A percentile compares a stretch with the other conserved stretches of the same genome.
Conservation (phyloP, 2,329 filamentous ascomycete species). For the Aspergillus japonicus region DNA sequence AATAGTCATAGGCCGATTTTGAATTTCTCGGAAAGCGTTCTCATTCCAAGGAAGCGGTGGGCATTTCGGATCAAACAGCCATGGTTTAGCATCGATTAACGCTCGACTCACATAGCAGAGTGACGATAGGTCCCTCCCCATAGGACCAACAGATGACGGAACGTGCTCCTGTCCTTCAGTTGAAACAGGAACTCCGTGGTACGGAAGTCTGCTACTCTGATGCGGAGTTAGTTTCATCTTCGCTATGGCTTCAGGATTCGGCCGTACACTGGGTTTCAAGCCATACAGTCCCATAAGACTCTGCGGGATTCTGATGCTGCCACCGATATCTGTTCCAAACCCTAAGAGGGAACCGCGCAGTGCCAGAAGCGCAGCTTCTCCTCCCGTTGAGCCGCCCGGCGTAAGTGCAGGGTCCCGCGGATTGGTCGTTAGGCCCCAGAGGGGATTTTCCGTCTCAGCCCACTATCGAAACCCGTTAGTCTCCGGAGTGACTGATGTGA, state of each 20-base stretch:
- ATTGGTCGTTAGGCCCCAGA: constrained; percentile 53
- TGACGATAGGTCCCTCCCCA: constrained; percentile 54
- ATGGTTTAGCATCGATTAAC: constrained; percentile 51
- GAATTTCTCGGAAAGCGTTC: constrained; percentile 41
- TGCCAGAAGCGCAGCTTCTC: constrained; percentile 44
- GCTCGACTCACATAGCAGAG: constrained; percentile 51
- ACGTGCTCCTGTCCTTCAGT: constrained; percentile 65
- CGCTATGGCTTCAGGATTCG: constrained; percentile 9
- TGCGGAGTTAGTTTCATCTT: background rate
- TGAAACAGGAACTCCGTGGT: constrained; percentile 58
- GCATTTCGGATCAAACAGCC: constrained; percentile 56
- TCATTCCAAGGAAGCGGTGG: constrained; percentile 56
- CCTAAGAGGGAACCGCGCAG: constrained; percentile 47
- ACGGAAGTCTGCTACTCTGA: constrained; percentile 58
- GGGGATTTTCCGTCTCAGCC: constrained; percentile 55
- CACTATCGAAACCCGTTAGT: constrained; percentile 36
- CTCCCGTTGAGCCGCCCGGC: constrained; percentile 50
- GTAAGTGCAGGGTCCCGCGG: constrained; percentile 46
- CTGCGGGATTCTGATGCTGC: constrained; percentile 51
- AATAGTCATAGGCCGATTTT: constrained; percentile 50
- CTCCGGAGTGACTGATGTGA: background rate
- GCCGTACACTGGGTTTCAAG: constrained; percentile 44
- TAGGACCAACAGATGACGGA: constrained; percentile 61
- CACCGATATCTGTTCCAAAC: constrained; percentile 55
- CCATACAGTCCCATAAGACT: constrained; percentile 51